These are phyloP conservation scores for Penicillium sp. DNA, from an alignment of 2,329 filamentous ascomycete genomes.

Conservation along the genomic window DNA sequence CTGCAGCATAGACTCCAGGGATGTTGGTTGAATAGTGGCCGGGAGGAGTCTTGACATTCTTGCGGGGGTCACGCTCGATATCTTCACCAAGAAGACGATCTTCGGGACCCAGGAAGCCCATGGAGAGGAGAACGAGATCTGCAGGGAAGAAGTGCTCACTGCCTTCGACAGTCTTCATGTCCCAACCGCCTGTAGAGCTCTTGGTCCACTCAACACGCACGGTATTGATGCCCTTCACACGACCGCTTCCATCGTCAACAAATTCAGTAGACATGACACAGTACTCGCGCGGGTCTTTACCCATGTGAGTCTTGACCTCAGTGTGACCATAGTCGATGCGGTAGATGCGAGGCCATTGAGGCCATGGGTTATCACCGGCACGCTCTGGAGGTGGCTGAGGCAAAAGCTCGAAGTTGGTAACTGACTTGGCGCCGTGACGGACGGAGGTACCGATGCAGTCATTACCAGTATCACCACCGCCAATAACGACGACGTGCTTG, in stretches of 20 bases:
- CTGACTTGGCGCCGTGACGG: slow-evolving; percentile 91
- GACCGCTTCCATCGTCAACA: slow-evolving; percentile 81
- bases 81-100: slow-evolving; percentile 82
- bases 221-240: slow-evolving; percentile 94
- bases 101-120: slow-evolving; percentile 96
- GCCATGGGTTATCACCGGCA: slow-evolving; percentile 94
- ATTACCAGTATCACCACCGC: slow-evolving; percentile 96
- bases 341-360: slow-evolving; percentile 97
- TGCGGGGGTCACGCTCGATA: slow-evolving; percentile 86
- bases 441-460: slow-evolving; percentile 97
- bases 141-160: slow-evolving; percentile 96
- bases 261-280: slow-evolving; percentile 99
- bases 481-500: slow-evolving; percentile 95
- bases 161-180: slow-evolving; percentile 96
- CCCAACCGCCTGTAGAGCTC: slow-evolving; percentile 85
- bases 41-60: slow-evolving; percentile 92
- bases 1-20: slow-evolving; percentile 86
- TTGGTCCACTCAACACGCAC: slow-evolving; percentile 96
- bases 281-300: slow-evolving; percentile 93
- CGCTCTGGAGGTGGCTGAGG: slow-evolving; percentile 90
- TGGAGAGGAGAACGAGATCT: slow-evolving; percentile 88
- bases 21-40: slow-evolving; percentile 89
- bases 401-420: slow-evolving; percentile 94
- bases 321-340: slow-evolving; percentile 97
- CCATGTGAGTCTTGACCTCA: slow-evolving; percentile 94